Base-by-base conservation (phyloP, 2,329 filamentous ascomycete species). In the Helicocarpus griseus region DNA sequence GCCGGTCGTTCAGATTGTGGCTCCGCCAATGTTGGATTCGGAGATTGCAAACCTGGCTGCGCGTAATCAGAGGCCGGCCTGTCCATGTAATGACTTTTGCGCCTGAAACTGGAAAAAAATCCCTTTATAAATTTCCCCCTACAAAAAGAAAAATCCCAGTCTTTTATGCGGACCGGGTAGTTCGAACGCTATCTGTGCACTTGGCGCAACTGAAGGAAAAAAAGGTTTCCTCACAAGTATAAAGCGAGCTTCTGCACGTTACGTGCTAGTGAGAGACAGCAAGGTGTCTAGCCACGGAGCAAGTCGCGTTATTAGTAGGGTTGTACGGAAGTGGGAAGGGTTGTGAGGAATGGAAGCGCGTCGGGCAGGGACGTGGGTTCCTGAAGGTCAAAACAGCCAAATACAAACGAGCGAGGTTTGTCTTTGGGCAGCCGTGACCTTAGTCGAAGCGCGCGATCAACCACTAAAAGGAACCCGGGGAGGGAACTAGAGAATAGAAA, bases 11-110 rank as follows among this genome's bases (percentile, higher is more conserved):
- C 88, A 89, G 89, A 90, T 78, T 84, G 80, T 73, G 80, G 66
- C 67, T 75, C 73, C 63, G 61, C 56, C 58, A 77, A 77, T 56
- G 73, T 68, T 73, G 71, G 67, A 70, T 77, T 76, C 68, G 77
- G 76, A 68, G 65, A 66, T 78, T 67, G 83, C 85, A 87, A 88
- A 89, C 85, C 86, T 88, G 85, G 82, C 81, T 89, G 85, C 81
- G 85, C 81, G 76, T 87, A 89, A 72, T 88, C 85, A 75, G 83
- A 73, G 68, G 81, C 78, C 78, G 76, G 72, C 71, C 76, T 75
- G 71, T 80, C 77, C 76, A 80, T 79, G 55, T 48, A 46, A 44
- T 39, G 33, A 40, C 33, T 49, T 39, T 49, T 31, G 47, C 47
- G 47, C 13, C 47, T 49, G 36, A 49, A 49, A 40, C 39, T 39